phyloP scores from a whole-genome alignment of 2,329 filamentous ascomycete genomes.

The Arthrinium phaeospermum region DNA sequence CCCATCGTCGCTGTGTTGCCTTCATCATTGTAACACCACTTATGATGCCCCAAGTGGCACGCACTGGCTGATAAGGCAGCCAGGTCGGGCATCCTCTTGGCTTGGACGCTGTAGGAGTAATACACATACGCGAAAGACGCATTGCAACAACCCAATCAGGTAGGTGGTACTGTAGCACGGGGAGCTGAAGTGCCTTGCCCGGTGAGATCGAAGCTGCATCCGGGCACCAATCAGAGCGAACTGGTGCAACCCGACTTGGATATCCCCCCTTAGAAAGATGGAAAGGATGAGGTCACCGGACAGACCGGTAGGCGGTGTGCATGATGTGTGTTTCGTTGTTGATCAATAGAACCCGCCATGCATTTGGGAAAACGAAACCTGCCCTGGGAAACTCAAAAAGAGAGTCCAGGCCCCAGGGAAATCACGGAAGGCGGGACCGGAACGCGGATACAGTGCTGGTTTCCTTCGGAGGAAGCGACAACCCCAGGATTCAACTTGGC shows the following conservation, averaged over 20 bases:
- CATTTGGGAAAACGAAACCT: neutral
- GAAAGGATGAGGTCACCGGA: neutral
- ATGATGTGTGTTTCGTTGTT: neutral
- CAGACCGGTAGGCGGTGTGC: conserved; percentile 15
- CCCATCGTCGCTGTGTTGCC: neutral
- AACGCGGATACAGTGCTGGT: conserved; percentile 6
- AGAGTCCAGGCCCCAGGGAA: neutral
- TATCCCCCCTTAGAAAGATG: neutral
- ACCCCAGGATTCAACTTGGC: no score
- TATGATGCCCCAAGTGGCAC: neutral
- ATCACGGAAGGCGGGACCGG: neutral
- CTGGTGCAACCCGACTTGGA: neutral
- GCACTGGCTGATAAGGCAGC: neutral
- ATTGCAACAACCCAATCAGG: neutral
- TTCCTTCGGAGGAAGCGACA: neutral
- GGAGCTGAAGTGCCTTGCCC: neutral
- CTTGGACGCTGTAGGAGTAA: neutral
- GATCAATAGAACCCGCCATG: neutral
- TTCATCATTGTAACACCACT: neutral
- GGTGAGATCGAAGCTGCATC: conserved; percentile 3
- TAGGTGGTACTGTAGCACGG: neutral
- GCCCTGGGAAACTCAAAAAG: neutral
- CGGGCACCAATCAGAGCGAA: neutral
- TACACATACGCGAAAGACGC: neutral
- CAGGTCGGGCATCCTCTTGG: neutral